Percentiles rank a stretch among this genome's conserved stretches.
phyloP scores from a whole-genome alignment of 768 basidiomycete species.

The Piloderma croceum region DNA sequence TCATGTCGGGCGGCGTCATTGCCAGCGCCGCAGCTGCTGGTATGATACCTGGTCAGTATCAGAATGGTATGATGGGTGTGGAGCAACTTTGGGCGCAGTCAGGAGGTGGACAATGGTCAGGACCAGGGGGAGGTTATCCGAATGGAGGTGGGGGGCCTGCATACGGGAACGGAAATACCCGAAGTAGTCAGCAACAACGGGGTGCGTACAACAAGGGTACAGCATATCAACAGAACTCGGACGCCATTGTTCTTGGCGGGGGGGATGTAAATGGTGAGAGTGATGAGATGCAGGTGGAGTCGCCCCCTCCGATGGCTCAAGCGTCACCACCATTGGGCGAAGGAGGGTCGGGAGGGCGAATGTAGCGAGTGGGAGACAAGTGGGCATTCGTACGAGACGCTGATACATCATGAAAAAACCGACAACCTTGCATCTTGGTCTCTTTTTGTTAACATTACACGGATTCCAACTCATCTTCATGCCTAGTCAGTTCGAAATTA shows the following conservation, averaged over 20 bases:
- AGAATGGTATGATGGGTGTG: constrained; percentile 11
- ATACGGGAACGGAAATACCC: constrained; percentile 41
- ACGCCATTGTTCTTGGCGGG: constrained; percentile 57
- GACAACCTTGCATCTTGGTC: constrained; percentile 8
- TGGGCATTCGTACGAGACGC: constrained; percentile 61
- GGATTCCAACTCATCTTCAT: constrained; percentile 34
- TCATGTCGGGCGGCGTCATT: constrained; percentile 35
- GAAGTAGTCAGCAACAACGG: constrained; percentile 36
- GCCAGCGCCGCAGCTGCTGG: constrained; percentile 6
- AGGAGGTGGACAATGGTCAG: constrained; percentile 12
- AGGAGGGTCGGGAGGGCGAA: constrained; percentile 41
- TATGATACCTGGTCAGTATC: constrained; percentile 16
- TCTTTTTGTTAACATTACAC: constrained; percentile 30
- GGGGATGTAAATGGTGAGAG: constrained; percentile 22
- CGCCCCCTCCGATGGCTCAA: not conserved
- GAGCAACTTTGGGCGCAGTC: constrained; percentile 12
- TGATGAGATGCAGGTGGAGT: constrained; percentile 1
- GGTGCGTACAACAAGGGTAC: constrained; percentile 27
- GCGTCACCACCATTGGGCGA: constrained; percentile 2
- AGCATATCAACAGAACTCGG: constrained; percentile 34
- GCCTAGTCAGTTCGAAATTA: constrained; percentile 44
- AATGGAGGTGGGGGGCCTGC: constrained; percentile 34
- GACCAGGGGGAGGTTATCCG: constrained; percentile 31
- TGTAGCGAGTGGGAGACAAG: constrained; percentile 67
- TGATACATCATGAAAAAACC: constrained; percentile 18